Percentiles rank a stretch among this genome's conserved stretches.
Conservation (phyloP, 495 filamentous ascomycete genomes). For the Aspergillus egyptiacus region DNA sequence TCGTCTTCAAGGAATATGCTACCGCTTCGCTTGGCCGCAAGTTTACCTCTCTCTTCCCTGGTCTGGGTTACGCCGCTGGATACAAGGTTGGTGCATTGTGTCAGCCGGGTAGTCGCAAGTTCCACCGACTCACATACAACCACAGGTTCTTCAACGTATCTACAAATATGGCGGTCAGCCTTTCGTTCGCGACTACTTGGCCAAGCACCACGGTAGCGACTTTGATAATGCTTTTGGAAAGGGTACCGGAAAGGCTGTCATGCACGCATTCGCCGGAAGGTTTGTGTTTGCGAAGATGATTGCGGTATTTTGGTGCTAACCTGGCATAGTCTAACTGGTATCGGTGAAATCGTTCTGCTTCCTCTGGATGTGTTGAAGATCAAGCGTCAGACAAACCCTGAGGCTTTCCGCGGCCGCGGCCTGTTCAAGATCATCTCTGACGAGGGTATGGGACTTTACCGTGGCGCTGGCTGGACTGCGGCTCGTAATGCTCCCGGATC, state of each 20-base stretch:
- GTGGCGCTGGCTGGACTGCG: conserved; percentile 96
- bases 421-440: conserved; percentile 83
- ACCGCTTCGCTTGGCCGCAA: conserved; percentile 60
- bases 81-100: conserved; percentile 77
- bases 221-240: conserved; percentile 91
- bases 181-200: conserved; percentile 85
- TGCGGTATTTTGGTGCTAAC: conserved; percentile 13
- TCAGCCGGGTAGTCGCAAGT: not conserved
- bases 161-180: conserved; percentile 99
- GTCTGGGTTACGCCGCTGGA: conserved; percentile 91
- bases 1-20: conserved; percentile 92
- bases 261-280: conserved; percentile 95
- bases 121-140: conserved; percentile 11
- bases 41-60: conserved; percentile 94
- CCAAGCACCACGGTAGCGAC: conserved; percentile 66
- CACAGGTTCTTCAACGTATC: conserved; percentile 77
- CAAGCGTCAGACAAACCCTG: conserved; percentile 98
- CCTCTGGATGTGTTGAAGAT: conserved; percentile 98
- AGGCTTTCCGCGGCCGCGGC: conserved; percentile 92
- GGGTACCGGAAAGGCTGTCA: conserved; percentile 95
- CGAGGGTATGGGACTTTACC: conserved; percentile 93
- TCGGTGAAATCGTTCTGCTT: conserved; percentile 92
- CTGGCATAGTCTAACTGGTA: conserved; percentile 73
- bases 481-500: conserved; percentile 95
- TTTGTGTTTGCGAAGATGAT: conserved; percentile 28